Evolutionary conservation across 2,329 filamentous ascomycete genomes (phyloP).

Genomic region (Saccharata proteae): DNA sequence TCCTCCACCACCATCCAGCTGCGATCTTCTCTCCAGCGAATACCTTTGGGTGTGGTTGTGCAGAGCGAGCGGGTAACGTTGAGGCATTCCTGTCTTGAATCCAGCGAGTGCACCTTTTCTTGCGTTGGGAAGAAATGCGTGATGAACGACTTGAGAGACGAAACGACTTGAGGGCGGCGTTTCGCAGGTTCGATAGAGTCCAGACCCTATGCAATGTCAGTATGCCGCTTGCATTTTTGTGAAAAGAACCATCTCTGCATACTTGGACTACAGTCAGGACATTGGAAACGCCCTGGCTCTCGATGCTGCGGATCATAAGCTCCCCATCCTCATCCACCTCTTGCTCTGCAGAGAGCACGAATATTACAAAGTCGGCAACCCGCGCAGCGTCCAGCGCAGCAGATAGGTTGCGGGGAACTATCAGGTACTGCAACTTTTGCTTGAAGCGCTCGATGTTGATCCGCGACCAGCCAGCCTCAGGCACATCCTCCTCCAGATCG

Average conservation of each 20-base stretch:
- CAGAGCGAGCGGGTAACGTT: slow-evolving; percentile 87
- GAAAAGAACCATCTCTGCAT: background rate
- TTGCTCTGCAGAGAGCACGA: slow-evolving; percentile 68
- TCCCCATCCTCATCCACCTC: slow-evolving; percentile 81
- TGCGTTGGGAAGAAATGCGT: slow-evolving; percentile 88
- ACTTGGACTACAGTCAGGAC: slow-evolving; percentile 70
- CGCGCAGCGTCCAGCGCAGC: slow-evolving; percentile 75
- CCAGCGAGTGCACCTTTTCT: slow-evolving; percentile 81
- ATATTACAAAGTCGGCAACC: slow-evolving; percentile 80
- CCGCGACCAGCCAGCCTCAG: slow-evolving; percentile 45
- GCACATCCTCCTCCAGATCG: slow-evolving; percentile 58
- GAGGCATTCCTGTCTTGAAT: slow-evolving; percentile 78
- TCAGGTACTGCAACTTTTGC: slow-evolving; percentile 81
- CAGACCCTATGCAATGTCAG: slow-evolving; percentile 36
- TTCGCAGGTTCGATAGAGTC: slow-evolving; percentile 70
- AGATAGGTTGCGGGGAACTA: slow-evolving; percentile 59
- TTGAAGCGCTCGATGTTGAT: slow-evolving; percentile 83
- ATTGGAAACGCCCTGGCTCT: slow-evolving; percentile 89
- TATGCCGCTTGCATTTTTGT: background rate
- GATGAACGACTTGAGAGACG: slow-evolving; percentile 83
- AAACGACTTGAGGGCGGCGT: slow-evolving; percentile 60
- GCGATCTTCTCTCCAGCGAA: slow-evolving; percentile 89
- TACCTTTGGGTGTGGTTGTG: slow-evolving; percentile 81
- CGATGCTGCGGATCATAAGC: slow-evolving; percentile 70
- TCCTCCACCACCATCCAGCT: slow-evolving; percentile 92